Evolutionary conservation across 805 yeast genomes (phyloP), one percentile per base, ranked within the genome.

Genomic region (Kuraishia molischiana): DNA sequence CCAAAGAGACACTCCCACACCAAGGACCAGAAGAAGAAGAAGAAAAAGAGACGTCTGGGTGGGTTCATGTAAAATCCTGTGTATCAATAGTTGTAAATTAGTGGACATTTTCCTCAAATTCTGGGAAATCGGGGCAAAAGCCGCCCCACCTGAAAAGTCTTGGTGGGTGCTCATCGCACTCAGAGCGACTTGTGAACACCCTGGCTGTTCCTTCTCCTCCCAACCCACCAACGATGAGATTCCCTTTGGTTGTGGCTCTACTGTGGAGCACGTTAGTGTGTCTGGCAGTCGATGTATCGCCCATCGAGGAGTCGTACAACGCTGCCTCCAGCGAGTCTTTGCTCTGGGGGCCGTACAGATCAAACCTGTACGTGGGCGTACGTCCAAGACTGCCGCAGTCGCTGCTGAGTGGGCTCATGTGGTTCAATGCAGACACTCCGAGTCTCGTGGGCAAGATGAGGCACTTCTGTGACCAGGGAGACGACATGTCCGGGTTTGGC

Each of bases 311-410:
- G 5, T 58, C 59, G 26, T 66, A 59, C 40, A 41, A 61, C 10
- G 41, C 52, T 20, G 58, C 62, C 26, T 64, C 72, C 5, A 61
- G 67, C 35, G 60, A 69, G 31, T 71, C 85, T 2, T 61, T 84
- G 20, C 55, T 76, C 24, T 90, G 98, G 98, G 97, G 95, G 1
- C 95, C 97, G 1, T 90, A 87, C 58, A 64, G 97, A 44, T 79
- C 96, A 6, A 83, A 85, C 39, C 65, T 85, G 32, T 92, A 89
- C 58, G 64, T 89, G 42, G 97, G 97, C 2, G 62, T 92, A 34
- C 68, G 89, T 34, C 95, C 97, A 3, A 65, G 90, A 35, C 50
- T 83, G 3, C 95, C 96, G 2, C 68, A 75, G 26, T 75, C 90
- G 2, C 66, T 92, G 37, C 52, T 80, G 41, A 63, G 85, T 11